Percentiles rank a stretch among this genome's conserved stretches.
phyloP scores from a whole-genome alignment of 805 yeast genomes.

The Kuraishia molischiana region DNA sequence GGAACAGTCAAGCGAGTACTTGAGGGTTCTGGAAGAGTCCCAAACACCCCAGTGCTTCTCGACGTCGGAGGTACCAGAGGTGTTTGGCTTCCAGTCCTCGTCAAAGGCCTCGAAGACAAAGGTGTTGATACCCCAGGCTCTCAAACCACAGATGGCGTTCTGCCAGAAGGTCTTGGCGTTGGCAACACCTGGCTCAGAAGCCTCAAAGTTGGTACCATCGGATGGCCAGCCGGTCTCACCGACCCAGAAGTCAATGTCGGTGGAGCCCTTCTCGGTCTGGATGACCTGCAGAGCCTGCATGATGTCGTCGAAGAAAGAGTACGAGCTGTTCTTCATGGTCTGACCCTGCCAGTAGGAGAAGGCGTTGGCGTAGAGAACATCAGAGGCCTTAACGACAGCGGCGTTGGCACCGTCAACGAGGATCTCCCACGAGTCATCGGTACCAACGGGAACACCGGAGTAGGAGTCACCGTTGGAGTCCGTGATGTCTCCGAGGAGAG shows the following conservation, averaged over 20 bases:
- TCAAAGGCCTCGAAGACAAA: slow-evolving; percentile 92
- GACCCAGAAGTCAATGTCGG: slow-evolving; percentile 85
- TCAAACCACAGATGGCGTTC: slow-evolving; percentile 83
- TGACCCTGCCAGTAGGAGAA: slow-evolving; percentile 99
- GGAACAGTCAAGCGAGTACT: slow-evolving; percentile 38
- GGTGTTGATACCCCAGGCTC: slow-evolving; percentile 94
- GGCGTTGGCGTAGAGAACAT: slow-evolving; percentile 85
- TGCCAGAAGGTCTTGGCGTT: slow-evolving; percentile 82
- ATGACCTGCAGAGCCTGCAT: slow-evolving; percentile 93
- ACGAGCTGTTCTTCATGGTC: slow-evolving; percentile 69
- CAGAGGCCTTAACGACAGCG: slow-evolving; percentile 73
- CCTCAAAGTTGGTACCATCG: slow-evolving; percentile 63
- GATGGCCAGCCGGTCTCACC: slow-evolving; percentile 99
- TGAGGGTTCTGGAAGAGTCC: slow-evolving; percentile 35
- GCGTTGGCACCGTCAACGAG: slow-evolving; percentile 68
- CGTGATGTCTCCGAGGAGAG: slow-evolving; percentile 44
- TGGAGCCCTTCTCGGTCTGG: slow-evolving; percentile 78
- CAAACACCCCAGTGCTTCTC: slow-evolving; percentile 96
- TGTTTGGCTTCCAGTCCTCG: slow-evolving; percentile 92
- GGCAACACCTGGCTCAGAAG: slow-evolving; percentile 53
- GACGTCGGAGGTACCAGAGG: slow-evolving; percentile 77
- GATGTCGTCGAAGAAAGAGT: slow-evolving; percentile 91
- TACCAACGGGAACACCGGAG: slow-evolving; percentile 68
- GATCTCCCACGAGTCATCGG: slow-evolving; percentile 94
- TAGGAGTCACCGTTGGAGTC: slow-evolving; percentile 81